Evolutionary conservation across 129 eudicot species (phyloP), one percentile per base, ranked within the genome.

Genomic region (Pittosporum tobira): DNA sequence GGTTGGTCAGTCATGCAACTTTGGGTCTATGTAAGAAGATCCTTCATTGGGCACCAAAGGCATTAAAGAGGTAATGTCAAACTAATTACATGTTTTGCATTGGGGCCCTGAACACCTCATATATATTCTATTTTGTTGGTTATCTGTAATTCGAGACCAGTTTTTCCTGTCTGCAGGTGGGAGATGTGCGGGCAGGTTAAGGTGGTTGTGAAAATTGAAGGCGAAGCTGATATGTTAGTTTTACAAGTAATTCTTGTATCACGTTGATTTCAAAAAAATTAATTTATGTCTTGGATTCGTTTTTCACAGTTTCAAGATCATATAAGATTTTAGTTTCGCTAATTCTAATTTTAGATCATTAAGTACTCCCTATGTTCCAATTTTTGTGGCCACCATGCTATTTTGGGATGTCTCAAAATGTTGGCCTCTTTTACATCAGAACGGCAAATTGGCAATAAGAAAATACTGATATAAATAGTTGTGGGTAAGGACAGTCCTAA

Each of bases 171-270:
- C 31, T 77, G 75, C 77, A 93, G 99, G 81, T 93, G 99, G 99
- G 99, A 93, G 84, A 84, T 81, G 99, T 93, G 99, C 57, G 96
- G 99, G 69, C 99, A 93, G 80, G 99, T 93, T 51, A 93, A 93
- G 70, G 99, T 93, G 60, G 99, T 93, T 10, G 94, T 93, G 62
- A 93, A 93, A 77, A 81, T 77, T 38, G 99, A 93, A 72, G 87
- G 85, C 36, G 94, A 93, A 76, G 94, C 87, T 62, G 94, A 87
- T 54, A 83, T 93, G 84, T 75, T 93, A 64, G 86, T 73, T 79
- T 73, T 93, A 67, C 96, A 93, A 63, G 99, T 93, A 61, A 55
- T 55, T 26, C 61, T 55, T 30, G 12, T 40, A 55, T 15, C 27
- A 55, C n/a, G 30, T 55, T 45, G 49, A 16, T 18, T 18, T 18